Base-by-base conservation (phyloP, 2,329 filamentous ascomycete species). In the Cercospora berteroae region DNA sequence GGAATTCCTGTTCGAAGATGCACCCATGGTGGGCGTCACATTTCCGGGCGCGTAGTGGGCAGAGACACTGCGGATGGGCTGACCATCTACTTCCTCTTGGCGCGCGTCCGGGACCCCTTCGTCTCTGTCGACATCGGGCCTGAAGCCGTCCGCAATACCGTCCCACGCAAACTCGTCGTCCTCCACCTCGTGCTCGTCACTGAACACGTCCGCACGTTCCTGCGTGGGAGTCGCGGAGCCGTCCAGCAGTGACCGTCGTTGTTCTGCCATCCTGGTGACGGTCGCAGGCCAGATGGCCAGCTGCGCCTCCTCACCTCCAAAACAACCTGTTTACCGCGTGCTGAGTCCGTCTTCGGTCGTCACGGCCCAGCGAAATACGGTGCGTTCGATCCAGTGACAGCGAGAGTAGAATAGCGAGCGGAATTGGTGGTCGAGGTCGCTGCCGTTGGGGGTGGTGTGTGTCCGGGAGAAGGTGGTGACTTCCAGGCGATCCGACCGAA, bases 181-280 rank as follows among this genome's bases (percentile, higher is more conserved):
- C 59, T 78, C 76, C 63, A 82, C 73, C 69, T 82, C 82, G 71
- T 79, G 80, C 68, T 83, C 81, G 73, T 84, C 83, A 74, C 80
- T 81, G 70, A 84, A 84, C 64, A 84, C 79, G 74, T 84, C 79
- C 62, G 76, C 73, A 66, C 78, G 79, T 68, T 77, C 78, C 36
- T 70, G 68, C 27, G 70, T 69, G 16, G 75, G 72, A 56, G 74
- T 75, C 67, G 63, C 64, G 67, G 72, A 69, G 64, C 67, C 75
- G 67, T 76, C 72, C 65, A 74, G 69, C 66, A 75, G 65, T 56
- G 74, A 76, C 42, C 64, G 66, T 62, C 72, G 70, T 18, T 69
- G 59, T 52, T 72, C 71, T 73, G 73, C 73, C 66, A 66, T 71
- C 66, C 44, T 65, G 61, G 59, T 58, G 48, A 59, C 50, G 52